phyloP scores from a whole-genome alignment of 2,329 filamentous ascomycete species.

The Tolypocladium pustulatum region DNA sequence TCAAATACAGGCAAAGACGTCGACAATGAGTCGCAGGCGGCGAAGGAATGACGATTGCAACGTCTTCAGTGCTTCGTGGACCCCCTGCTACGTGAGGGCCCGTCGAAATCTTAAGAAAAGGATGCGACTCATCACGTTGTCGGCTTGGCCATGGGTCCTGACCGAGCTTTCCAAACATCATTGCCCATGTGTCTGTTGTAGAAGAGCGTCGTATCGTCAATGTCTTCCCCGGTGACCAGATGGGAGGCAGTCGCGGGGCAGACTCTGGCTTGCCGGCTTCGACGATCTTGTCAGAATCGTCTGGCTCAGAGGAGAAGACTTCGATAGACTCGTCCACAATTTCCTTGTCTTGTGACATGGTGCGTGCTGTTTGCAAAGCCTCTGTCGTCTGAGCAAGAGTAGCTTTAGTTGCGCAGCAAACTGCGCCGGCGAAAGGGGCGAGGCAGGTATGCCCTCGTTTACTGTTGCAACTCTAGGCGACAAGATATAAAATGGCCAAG shows the following conservation, averaged over 20 bases:
- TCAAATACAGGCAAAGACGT: too few species aligned
- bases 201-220: conserved; percentile 13
- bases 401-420: too few species aligned
- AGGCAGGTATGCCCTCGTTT: not conserved
- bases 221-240: conserved; percentile 8
- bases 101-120: too few species aligned
- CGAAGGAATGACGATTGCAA: too few species aligned
- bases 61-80: too few species aligned
- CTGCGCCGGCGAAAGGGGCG: not conserved
- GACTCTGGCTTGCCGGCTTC: not conserved
- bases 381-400: not conserved
- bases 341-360: not conserved
- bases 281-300: not conserved
- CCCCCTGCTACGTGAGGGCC: too few species aligned
- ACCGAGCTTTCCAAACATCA: too few species aligned
- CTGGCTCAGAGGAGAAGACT: not conserved
- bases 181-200: conserved; percentile 8
- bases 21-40: too few species aligned
- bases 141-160: too few species aligned
- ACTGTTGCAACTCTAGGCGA: not conserved
- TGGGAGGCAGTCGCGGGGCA: not conserved
- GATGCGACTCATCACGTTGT: too few species aligned
- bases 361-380: not conserved
- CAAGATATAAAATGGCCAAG: not conserved
- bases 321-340: not conserved